These are phyloP conservation scores for Candida khao-thaluensis DNA, from an alignment of 805 yeast species.

Conservation along the genomic window DNA sequence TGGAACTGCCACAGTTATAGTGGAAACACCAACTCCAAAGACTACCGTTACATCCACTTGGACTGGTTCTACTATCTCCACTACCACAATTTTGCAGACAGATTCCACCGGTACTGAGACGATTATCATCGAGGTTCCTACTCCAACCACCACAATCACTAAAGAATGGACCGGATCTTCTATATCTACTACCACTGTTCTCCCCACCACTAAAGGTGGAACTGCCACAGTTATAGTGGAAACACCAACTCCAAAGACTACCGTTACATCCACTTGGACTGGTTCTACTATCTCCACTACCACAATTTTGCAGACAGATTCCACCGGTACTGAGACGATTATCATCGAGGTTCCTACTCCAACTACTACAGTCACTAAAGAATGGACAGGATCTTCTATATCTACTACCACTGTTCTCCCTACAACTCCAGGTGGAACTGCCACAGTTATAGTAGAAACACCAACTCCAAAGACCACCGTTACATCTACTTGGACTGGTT, in stretches of 20 bases:
- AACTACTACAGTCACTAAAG: conserved; percentile 14
- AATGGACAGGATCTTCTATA: conserved; percentile 16
- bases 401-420: conserved; percentile 9
- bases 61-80: conserved; percentile 9
- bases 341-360: conserved; percentile 22
- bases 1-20: conserved; percentile 13
- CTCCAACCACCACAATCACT: conserved; percentile 18
- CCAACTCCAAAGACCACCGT: conserved; percentile 20
- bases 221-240: conserved; percentile 14
- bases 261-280: conserved; percentile 15
- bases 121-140: conserved; percentile 21
- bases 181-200: conserved; percentile 7
- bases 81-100: conserved; percentile 9
- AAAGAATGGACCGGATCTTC: conserved; percentile 15
- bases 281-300: conserved; percentile 7
- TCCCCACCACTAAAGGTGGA: conserved; percentile 13
- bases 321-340: conserved; percentile 20
- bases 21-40: conserved; percentile 19
- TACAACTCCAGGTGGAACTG: conserved; percentile 13
- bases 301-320: conserved; percentile 10
- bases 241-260: conserved; percentile 19
- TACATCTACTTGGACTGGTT: conserved; percentile 12
- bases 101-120: conserved; percentile 18
- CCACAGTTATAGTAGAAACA: conserved; percentile 14
- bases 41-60: conserved; percentile 17